phyloP scores from a whole-genome alignment of 2,329 filamentous ascomycete genomes.

The Fusarium buxicola region DNA sequence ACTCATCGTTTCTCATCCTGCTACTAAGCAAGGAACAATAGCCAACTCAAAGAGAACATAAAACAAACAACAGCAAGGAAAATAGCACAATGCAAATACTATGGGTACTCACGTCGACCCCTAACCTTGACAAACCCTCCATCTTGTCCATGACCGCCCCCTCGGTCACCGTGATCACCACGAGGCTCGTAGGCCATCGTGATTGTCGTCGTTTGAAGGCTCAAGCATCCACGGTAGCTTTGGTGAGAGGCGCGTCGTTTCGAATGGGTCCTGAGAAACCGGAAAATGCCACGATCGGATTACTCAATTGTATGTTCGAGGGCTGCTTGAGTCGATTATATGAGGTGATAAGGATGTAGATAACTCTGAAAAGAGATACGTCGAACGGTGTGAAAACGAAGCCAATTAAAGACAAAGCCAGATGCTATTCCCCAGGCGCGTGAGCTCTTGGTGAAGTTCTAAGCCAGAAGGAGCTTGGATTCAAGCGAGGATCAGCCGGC shows the following conservation, averaged over 20 bases:
- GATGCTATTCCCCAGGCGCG: constrained; percentile 27
- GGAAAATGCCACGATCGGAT: constrained; percentile 6
- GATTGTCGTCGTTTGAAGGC: constrained; percentile 37
- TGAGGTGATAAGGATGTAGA: background rate
- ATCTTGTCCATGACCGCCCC: constrained; percentile 56
- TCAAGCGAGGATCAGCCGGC: constrained; percentile 40
- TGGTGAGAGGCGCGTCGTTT: constrained; percentile 37
- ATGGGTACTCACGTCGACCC: constrained; percentile 61
- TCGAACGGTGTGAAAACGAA: background rate
- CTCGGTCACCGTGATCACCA: constrained; percentile 58
- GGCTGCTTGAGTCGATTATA: background rate
- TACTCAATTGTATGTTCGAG: background rate
- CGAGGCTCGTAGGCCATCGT: constrained; percentile 67
- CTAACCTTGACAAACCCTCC: constrained; percentile 61
- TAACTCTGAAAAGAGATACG: background rate
- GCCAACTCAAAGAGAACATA: background rate
- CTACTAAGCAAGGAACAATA: constrained; percentile 26
- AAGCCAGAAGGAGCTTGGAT: constrained; percentile 17
- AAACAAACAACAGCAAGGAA: background rate
- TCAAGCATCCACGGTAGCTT: constrained; percentile 42
- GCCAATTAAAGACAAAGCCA: constrained; percentile 25
- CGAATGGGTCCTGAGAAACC: constrained; percentile 24
- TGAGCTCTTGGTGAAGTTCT: constrained; percentile 35
- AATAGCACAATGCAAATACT: constrained; percentile 7
- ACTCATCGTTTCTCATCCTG: constrained; percentile 8